These are phyloP conservation scores for Podospora didyma DNA, from an alignment of 495 filamentous ascomycete species.

Conservation along the genomic window DNA sequence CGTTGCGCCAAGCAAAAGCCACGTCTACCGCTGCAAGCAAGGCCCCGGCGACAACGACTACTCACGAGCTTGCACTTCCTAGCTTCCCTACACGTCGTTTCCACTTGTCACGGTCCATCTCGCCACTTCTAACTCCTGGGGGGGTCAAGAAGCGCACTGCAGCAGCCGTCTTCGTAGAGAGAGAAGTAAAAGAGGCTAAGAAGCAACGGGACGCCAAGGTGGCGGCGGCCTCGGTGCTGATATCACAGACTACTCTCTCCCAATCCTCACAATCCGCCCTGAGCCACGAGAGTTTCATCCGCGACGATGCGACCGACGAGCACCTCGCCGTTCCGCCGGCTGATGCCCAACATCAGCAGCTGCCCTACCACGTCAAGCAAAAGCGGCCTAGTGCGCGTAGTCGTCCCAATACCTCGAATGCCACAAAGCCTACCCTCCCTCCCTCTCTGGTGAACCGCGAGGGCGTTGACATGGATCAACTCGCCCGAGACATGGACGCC, in stretches of 20 bases:
- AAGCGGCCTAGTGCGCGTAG: constrained; percentile 22
- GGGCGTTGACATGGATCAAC: constrained; percentile 38
- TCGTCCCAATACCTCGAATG: background rate
- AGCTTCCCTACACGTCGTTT: constrained; percentile 30
- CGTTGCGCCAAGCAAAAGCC: constrained; percentile 1
- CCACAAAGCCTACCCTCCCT: constrained; percentile 29
- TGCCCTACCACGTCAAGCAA: background rate
- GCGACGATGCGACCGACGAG: background rate
- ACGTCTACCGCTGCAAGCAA: background rate
- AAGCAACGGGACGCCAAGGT: constrained; percentile 16
- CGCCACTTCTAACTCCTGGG: constrained; percentile 18
- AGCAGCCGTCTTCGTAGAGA: constrained; percentile 47
- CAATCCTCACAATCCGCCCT: background rate
- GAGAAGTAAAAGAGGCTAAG: constrained; percentile 42
- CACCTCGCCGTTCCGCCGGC: background rate
- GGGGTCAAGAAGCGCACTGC: constrained; percentile 35
- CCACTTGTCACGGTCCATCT: constrained; percentile 40
- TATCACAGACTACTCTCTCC: background rate
- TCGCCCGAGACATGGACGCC: constrained; percentile 46
- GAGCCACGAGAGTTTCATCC: background rate
- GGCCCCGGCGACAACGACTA: background rate
- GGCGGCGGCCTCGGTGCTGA: background rate
- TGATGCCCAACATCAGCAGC: background rate
- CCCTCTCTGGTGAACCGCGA: constrained; percentile 38
- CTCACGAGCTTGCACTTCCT: background rate